phyloP scores from a whole-genome alignment of 176 grass and related monocot genomes.

The Puccinellia tenuiflora region DNA sequence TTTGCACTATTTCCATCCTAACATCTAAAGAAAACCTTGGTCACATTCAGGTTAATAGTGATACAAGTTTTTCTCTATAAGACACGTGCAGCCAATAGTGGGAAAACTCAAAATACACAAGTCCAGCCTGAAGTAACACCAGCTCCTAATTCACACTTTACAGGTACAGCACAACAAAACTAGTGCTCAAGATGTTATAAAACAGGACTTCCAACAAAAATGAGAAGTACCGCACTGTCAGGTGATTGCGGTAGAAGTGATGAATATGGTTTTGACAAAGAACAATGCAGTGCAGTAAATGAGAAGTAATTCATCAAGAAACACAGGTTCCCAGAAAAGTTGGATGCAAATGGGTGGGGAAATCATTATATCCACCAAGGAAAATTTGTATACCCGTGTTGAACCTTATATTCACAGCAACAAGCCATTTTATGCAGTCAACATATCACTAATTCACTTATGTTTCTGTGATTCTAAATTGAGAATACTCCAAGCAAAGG shows the following conservation, averaged over 20 bases:
- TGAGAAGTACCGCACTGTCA: background rate
- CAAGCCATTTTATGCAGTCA: background rate
- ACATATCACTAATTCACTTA: background rate
- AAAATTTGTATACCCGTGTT: background rate
- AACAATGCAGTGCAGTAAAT: background rate
- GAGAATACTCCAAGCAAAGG: background rate
- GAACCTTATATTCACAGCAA: background rate
- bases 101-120: background rate
- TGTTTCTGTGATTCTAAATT: constrained; percentile 2
- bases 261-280: background rate
- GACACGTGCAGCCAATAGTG: background rate
- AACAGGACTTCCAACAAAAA: background rate
- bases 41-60: background rate
- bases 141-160: background rate
- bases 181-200: background rate
- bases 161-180: background rate
- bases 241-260: background rate
- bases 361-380: background rate
- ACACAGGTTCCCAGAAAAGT: background rate
- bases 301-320: background rate
- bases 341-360: background rate
- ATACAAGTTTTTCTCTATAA: background rate
- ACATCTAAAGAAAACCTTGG: background rate
- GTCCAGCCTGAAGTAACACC: background rate
- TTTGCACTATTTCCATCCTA: background rate